Conservation (phyloP, 768 basidiomycete species). For the Pleurotus tuoliensis region DNA sequence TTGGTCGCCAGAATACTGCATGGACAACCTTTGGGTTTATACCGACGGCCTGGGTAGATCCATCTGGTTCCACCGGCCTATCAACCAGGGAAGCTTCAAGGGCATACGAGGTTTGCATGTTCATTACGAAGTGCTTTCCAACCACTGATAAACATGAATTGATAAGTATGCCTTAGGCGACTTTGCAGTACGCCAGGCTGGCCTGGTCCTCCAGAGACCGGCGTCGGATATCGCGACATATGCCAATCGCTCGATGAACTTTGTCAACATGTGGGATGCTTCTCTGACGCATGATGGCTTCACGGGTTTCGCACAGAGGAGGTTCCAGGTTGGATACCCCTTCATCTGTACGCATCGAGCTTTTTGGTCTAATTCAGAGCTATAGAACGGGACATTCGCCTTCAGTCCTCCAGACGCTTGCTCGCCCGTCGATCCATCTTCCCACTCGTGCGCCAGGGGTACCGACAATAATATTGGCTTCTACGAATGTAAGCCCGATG, state of each 20-base stretch:
- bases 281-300: conserved; percentile 42
- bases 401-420: conserved; percentile 47
- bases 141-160: neutral
- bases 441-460: conserved; percentile 46
- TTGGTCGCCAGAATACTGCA: conserved; percentile 48
- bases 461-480: conserved; percentile 48
- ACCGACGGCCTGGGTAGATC: conserved; percentile 45
- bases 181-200: conserved; percentile 52
- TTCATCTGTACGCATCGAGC: neutral
- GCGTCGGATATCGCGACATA: conserved; percentile 36
- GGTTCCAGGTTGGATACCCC: conserved; percentile 31
- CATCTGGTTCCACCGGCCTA: conserved; percentile 42
- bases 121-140: neutral
- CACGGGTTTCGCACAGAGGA: conserved; percentile 41
- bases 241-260: conserved; percentile 48
- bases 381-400: conserved; percentile 46
- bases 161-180: conserved; percentile 45
- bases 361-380: neutral
- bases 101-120: conserved; percentile 35
- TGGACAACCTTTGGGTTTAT: conserved; percentile 49
- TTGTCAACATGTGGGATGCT: conserved; percentile 47
- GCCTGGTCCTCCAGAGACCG: conserved; percentile 33
- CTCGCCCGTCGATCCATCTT: conserved; percentile 43
- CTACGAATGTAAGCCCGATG: conserved; percentile 40
- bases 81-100: conserved; percentile 48